A percentile compares a stretch with the other conserved stretches of the same genome.
These are phyloP conservation scores for Podaxis sp. DNA, from an alignment of 768 basidiomycete species.

Conservation along the genomic window DNA sequence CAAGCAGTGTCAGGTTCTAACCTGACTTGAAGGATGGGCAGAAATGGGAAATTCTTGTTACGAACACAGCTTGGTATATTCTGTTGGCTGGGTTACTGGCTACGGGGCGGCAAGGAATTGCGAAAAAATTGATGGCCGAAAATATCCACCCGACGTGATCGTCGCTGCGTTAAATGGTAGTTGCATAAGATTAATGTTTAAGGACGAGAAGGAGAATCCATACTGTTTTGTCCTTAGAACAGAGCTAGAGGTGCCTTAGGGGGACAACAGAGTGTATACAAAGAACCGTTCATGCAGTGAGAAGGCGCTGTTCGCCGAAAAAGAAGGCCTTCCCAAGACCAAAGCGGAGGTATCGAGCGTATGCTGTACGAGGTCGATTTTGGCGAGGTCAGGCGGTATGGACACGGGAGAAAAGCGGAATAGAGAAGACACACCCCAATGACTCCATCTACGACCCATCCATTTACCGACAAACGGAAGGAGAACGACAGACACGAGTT, in stretches of 20 bases:
- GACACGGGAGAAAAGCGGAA: neutral
- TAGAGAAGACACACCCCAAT: constrained; percentile 64
- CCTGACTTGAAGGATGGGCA: constrained; percentile 61
- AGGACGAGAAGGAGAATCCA: neutral
- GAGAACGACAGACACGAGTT: constrained; percentile 75
- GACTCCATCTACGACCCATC: constrained; percentile 81
- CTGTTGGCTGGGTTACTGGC: constrained; percentile 50
- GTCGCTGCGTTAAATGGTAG: neutral
- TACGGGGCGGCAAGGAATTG: constrained; percentile 47
- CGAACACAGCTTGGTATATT: constrained; percentile 75
- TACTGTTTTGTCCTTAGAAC: neutral
- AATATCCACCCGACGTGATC: neutral
- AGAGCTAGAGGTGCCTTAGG: neutral
- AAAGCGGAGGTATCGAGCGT: constrained; percentile 64
- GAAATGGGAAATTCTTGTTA: constrained; percentile 41
- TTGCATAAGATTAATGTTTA: neutral
- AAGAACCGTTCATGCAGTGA: constrained; percentile 1
- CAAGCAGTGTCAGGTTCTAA: constrained; percentile 48
- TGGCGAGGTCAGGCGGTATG: neutral
- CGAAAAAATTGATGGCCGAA: neutral
- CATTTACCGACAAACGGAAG: constrained; percentile 88
- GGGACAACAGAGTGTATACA: neutral
- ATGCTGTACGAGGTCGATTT: constrained; percentile 43
- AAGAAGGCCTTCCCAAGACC: constrained; percentile 68
- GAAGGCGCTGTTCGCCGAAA: constrained; percentile 32